A percentile compares a stretch with the other conserved stretches of the same genome.
These are phyloP conservation scores for Globisporangium uncinulatum DNA, from an alignment of 352 stramenopile species.

Conservation along the genomic window DNA sequence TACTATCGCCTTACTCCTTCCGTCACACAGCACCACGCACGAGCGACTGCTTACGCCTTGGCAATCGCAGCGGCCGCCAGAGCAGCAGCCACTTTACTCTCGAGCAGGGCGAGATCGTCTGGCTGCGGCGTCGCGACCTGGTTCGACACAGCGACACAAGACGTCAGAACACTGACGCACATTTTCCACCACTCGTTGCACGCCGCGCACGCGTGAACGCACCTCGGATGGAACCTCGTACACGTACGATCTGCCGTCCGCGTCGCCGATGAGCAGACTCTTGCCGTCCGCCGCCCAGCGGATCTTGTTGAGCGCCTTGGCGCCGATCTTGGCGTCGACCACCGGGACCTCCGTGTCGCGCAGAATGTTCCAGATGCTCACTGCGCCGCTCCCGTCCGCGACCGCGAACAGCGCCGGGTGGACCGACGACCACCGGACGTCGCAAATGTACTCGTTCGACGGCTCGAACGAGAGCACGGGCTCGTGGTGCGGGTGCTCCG, in stretches of 20 bases:
- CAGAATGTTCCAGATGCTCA: constrained; percentile 85
- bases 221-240: constrained; percentile 81
- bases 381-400: constrained; percentile 59
- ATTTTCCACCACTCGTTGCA: not conserved
- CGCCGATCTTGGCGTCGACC: constrained; percentile 57
- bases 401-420: constrained; percentile 81
- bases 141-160: not conserved
- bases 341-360: constrained; percentile 76
- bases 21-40: not conserved
- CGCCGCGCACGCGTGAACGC: constrained; percentile 13
- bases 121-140: constrained; percentile 60
- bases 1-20: not conserved
- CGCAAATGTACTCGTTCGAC: constrained; percentile 86
- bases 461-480: constrained; percentile 80
- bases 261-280: constrained; percentile 74
- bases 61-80: constrained; percentile 35
- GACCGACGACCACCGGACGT: constrained; percentile 79
- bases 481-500: constrained; percentile 57
- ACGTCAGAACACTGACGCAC: not conserved
- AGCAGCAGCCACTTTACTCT: constrained; percentile 56
- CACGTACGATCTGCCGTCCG: constrained; percentile 61
- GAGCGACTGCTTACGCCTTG: constrained; percentile 26
- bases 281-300: constrained; percentile 76
- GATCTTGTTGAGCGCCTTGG: constrained; percentile 81
- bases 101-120: constrained; percentile 55